Evolutionary conservation across 768 basidiomycete genomes (phyloP), one percentile per base, ranked within the genome.

Genomic region (Xerocomellus chrysenteron): DNA sequence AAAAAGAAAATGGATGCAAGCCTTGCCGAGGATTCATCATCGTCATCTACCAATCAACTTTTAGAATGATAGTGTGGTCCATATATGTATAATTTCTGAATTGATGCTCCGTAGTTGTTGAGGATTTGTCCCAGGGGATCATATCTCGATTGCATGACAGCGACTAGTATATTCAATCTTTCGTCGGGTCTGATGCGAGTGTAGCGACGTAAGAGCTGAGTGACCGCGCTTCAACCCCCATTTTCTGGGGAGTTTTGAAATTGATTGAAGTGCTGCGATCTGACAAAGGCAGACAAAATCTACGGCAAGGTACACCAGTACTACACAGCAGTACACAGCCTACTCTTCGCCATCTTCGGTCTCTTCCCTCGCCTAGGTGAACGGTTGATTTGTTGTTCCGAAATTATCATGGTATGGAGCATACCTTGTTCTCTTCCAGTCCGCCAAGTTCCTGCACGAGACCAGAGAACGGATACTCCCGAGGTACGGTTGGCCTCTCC

Each of bases 391-490:
- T 17, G n/a, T 24, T 55, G 50, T 5, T 32, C 55, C 36, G 53
- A 30, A 46, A 47, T 0, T 49, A 32, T 45, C 13, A 48, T 41
- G 24, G 1, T 35, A 26, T 39, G 32, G 16, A 39, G 66, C 80
- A 16, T 54, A 90, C 92, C 81, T 89, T 88, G 71, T 89, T 91
- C 64, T 82, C 86, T 60, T 89, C 84, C 54, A 87, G 60, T 13
- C 92, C 90, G 19, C 92, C 92, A 10, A 94, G 81, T 70, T 93
- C 92, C 54, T 72, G 79, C 36, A 87, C 83, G 35, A 94, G 78
- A 8, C 92, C 92, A 49, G 79, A 78, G 66, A 78, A 91, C 2
- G 92, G 92, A 65, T 90, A 94, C 61, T 88, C 80, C 47, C 92
- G 85, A 16, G 83, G 86, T 5, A 87, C 74, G 14, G 82, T 82